Evolutionary conservation across 2,329 filamentous ascomycete genomes (phyloP).

Genomic region (Fusarium praegraminearum): DNA sequence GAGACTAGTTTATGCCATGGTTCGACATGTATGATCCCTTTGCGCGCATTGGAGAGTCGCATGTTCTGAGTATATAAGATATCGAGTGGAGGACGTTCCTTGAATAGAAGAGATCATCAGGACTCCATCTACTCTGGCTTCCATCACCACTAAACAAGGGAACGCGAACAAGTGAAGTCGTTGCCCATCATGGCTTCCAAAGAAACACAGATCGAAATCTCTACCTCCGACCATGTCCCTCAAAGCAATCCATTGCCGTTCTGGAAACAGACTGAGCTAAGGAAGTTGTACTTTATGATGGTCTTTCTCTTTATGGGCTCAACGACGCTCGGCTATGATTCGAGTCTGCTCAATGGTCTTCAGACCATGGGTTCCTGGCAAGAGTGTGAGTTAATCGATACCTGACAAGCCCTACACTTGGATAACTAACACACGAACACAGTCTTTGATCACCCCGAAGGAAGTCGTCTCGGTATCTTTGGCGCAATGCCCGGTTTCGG

Average conservation of each 20-base stretch:
- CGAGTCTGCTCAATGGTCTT: constrained; percentile 35
- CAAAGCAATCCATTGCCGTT: constrained; percentile 33
- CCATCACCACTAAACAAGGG: background rate
- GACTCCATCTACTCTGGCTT: background rate
- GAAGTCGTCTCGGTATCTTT: constrained; percentile 45
- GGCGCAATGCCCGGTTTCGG: constrained; percentile 45
- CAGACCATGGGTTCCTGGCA: constrained; percentile 45
- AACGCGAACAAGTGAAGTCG: background rate
- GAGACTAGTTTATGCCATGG: constrained; percentile 1
- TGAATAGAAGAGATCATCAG: background rate
- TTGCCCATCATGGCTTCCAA: constrained; percentile 25
- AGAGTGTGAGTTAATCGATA: background rate
- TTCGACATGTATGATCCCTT: background rate
- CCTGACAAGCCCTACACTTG: background rate
- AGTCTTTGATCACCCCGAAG: constrained; percentile 42
- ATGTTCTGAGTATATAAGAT: constrained; percentile 12
- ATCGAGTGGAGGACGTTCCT: background rate
- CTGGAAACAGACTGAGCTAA: constrained; percentile 43
- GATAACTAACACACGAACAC: background rate
- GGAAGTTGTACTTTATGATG: constrained; percentile 45
- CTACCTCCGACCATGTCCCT: constrained; percentile 14
- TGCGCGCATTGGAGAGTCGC: background rate
- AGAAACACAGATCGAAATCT: constrained; percentile 19
- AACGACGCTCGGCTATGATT: constrained; percentile 42
- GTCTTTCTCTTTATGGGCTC: constrained; percentile 43